Base-by-base conservation (phyloP, 139 green algal genomes). In the Chlamydomonas incerta region DNA sequence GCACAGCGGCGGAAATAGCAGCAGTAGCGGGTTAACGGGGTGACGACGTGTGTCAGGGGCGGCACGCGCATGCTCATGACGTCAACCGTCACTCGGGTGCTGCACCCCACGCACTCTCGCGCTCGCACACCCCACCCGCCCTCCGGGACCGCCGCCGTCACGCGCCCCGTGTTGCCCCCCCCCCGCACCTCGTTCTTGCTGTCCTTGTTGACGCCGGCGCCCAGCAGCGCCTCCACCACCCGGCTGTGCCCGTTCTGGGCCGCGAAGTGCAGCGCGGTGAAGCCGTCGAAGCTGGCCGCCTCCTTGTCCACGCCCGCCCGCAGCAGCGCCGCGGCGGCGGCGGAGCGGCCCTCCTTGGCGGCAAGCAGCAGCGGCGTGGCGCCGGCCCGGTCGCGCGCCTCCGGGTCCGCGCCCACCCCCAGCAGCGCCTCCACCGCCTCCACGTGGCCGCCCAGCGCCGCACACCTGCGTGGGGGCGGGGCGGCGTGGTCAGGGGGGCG, bases 311-410 rank as follows among this genome's bases (percentile, higher is more conserved):
- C 75, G 10, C 75, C 75, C 17, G 52, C 62, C 75, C 4, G 0
- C 41, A 83, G 18, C 75, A 83, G 75, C 15, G 28, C 75, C 13
- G 34, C 37, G 15, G 62, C 60, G 11, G 60, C 60, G 14, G 35
- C 75, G 28, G 75, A 31, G 75, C 60, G 60, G 37, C 75, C 75
- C 60, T 72, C 75, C 58, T 73, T 72, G 60, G 75, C 75, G 1
- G 75, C 75, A 26, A 72, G 60, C 10, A 58, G 37, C 28, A 83
- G 62, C 11, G 75, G 75, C 10, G 60, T 83, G 60, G 60, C 50
- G 75, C 75, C 75, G 35, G 2, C 33, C 47, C 46, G n/a, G 71
- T 77, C 71, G 41, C 46, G 21, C 13, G 71, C 71, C 37, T 77
- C 71, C 37, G 41, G 63, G 71, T 77, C 71, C 71, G 71, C 71